A percentile compares a stretch with the other conserved stretches of the same genome.
Conservation (phyloP, 257 asterid species). For the Nyctanthes arbortristis region DNA sequence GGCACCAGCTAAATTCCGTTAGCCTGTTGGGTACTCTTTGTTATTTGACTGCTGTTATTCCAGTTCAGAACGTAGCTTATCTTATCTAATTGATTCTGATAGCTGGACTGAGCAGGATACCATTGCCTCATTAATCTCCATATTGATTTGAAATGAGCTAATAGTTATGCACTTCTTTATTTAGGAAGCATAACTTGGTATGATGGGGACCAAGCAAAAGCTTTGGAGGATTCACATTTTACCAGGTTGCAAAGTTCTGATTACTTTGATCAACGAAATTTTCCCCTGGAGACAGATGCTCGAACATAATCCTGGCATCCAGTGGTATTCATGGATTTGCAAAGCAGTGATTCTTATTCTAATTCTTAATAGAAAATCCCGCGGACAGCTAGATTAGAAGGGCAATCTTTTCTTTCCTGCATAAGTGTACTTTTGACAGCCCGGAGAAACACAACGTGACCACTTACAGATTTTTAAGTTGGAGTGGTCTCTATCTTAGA, state of each 20-base stretch:
- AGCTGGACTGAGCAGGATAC: not conserved
- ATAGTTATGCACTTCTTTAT: conserved; percentile 12
- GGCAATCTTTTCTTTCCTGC: conserved; percentile 6
- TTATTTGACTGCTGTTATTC: not conserved
- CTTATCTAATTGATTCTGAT: not conserved
- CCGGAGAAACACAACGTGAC: not conserved
- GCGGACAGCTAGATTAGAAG: not conserved
- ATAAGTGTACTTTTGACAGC: not conserved
- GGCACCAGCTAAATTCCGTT: not conserved
- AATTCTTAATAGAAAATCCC: not conserved
- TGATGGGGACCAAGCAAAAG: conserved; percentile 54
- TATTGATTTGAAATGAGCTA: not conserved
- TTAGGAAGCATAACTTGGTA: conserved; percentile 70
- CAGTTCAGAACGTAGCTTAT: not conserved
- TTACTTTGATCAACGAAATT: conserved; percentile 38
- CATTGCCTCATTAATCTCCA: not conserved
- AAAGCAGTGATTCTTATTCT: conserved; percentile 4
- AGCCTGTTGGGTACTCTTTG: not conserved
- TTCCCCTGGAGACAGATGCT: not conserved
- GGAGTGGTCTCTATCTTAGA: not conserved
- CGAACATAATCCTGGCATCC: conserved; percentile 15
- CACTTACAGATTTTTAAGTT: not conserved
- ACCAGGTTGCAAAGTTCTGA: conserved; percentile 56
- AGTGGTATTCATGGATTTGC: conserved; percentile 1
- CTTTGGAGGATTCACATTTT: conserved; percentile 56